Evolutionary conservation across 371 early-diverging fungal genomes (phyloP).

Genomic region (Funneliformis caledonium): DNA sequence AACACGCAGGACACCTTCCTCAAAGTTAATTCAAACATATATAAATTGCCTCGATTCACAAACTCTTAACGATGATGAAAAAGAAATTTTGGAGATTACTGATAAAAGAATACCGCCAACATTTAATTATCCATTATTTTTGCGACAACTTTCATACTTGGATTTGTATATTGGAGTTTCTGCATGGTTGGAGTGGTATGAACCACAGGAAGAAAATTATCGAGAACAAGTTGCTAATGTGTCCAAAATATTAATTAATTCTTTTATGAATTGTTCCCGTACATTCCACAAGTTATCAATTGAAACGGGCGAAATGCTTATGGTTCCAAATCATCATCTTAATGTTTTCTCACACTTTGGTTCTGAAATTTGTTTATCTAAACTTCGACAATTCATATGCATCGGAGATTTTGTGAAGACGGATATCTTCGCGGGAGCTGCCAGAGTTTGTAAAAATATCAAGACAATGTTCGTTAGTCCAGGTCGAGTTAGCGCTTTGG

Average conservation of each 20-base stretch:
- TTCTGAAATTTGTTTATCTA: not conserved
- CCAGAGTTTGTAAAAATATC: not conserved
- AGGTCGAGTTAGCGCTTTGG: not conserved
- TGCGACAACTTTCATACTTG: not conserved
- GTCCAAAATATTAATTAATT: not conserved
- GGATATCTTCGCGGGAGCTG: not conserved
- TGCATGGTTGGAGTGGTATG: not conserved
- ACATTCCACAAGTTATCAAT: not conserved
- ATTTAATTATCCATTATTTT: not conserved
- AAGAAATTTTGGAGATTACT: not conserved
- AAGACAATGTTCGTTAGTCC: not conserved
- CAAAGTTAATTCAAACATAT: not conserved
- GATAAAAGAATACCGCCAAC: not conserved
- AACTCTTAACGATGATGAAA: not conserved
- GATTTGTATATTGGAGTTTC: not conserved
- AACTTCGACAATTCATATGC: slow-evolving; percentile 1
- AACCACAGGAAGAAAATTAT: not conserved
- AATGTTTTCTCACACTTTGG: not conserved
- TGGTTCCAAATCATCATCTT: not conserved
- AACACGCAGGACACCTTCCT: not conserved
- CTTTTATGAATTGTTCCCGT: not conserved
- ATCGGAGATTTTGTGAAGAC: slow-evolving; percentile 1
- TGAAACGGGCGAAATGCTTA: slow-evolving; percentile 5
- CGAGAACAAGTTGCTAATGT: not conserved
- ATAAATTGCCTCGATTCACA: not conserved